Conservation (phyloP, 768 basidiomycete genomes). For the Suillus occidentalis region DNA sequence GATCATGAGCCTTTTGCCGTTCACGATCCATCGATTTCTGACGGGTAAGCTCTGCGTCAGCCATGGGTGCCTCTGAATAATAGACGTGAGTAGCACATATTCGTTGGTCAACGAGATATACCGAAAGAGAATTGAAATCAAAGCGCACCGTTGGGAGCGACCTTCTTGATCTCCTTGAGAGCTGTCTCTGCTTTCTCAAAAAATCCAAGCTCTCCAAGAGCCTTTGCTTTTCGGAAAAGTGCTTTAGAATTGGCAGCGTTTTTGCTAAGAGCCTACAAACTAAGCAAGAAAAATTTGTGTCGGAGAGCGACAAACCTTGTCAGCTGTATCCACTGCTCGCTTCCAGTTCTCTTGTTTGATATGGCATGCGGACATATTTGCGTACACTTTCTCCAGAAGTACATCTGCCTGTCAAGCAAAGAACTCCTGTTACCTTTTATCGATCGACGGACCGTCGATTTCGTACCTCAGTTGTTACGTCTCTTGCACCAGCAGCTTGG, state of each 20-base stretch:
- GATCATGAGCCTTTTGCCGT: conserved; percentile 60
- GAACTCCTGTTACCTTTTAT: neutral
- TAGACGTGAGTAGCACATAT: neutral
- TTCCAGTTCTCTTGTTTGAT: conserved; percentile 80
- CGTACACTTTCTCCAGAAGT: conserved; percentile 78
- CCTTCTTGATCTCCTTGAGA: conserved; percentile 61
- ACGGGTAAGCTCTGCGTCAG: conserved; percentile 64
- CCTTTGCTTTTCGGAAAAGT: conserved; percentile 79
- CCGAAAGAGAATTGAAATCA: neutral
- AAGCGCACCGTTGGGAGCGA: conserved; percentile 57
- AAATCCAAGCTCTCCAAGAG: conserved; percentile 71
- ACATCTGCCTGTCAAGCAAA: conserved; percentile 58
- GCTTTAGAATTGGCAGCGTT: conserved; percentile 80
- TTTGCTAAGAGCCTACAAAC: conserved; percentile 63
- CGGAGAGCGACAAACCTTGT: conserved; percentile 50
- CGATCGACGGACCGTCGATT: neutral
- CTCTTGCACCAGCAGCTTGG: conserved; percentile 31
- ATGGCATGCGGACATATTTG: conserved; percentile 85
- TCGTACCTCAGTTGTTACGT: conserved; percentile 69
- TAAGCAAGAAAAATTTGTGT: neutral
- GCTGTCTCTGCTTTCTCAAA: conserved; percentile 71
- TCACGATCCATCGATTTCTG: conserved; percentile 65
- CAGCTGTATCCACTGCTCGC: conserved; percentile 76
- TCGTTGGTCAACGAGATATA: neutral
- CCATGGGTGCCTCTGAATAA: conserved; percentile 50